Percentiles rank a stretch among this genome's conserved stretches.
These are phyloP conservation scores for Cenococcum geophilum DNA, from an alignment of 495 filamentous ascomycete genomes.

Conservation along the genomic window DNA sequence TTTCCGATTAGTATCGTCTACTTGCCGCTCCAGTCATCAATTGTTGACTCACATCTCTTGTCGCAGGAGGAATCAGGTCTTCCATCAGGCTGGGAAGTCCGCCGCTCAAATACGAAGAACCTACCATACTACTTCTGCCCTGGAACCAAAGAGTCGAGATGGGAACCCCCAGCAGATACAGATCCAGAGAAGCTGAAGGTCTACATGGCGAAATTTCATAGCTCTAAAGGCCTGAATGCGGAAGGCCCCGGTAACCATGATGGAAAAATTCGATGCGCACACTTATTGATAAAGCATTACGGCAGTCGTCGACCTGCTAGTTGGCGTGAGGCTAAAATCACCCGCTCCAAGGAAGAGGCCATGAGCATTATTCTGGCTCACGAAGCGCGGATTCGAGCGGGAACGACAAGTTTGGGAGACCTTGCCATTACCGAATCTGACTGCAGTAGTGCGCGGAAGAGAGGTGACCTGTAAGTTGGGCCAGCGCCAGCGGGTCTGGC, in stretches of 20 bases:
- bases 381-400: constrained; percentile 64
- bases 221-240: constrained; percentile 39
- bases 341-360: constrained; percentile 80
- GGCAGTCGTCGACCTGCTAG: constrained; percentile 81
- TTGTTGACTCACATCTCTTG: constrained; percentile 17
- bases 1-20: background rate
- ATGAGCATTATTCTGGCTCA: constrained; percentile 65
- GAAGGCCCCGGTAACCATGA: constrained; percentile 46
- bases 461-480: constrained; percentile 70
- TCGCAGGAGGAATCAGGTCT: constrained; percentile 67
- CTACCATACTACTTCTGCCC: constrained; percentile 97
- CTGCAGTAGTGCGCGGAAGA: constrained; percentile 89
- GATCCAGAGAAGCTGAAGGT: constrained; percentile 83
- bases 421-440: constrained; percentile 85
- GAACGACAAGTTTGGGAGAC: constrained; percentile 62
- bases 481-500: background rate
- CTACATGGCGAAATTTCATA: constrained; percentile 84
- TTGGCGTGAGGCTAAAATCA: constrained; percentile 87
- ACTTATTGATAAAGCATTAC: constrained; percentile 87
- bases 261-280: constrained; percentile 86
- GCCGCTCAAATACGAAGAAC: constrained; percentile 93
- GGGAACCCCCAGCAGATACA: constrained; percentile 84
- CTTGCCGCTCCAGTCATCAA: constrained; percentile 9
- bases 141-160: constrained; percentile 72
- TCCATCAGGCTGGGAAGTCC: constrained; percentile 84